Base-by-base conservation (phyloP, 164 flowering plant species). In the Santalum album region DNA sequence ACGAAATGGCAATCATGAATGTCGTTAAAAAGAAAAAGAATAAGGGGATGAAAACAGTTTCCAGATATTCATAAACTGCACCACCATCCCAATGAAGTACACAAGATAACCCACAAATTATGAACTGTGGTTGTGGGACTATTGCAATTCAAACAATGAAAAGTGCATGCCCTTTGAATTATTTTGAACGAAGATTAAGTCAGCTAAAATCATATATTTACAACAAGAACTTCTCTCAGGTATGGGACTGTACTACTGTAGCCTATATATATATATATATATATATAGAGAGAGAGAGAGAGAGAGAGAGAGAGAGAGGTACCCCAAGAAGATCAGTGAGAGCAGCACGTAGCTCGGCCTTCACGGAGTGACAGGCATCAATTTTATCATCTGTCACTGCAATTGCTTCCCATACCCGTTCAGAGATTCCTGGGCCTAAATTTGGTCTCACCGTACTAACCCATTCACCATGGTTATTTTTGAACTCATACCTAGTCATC, bases 381-480 rank as follows among this genome's bases (percentile, higher is more conserved):
- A 80, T 67, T 26, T 78, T 64, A 54, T 84, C 83, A 20, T 67
- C 78, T 19, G 84, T 73, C 62, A 77, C 19, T 25, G 32, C 55
- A 18, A 91, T 40, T n/a, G 98, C 95, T 68, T 81, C 89, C 79
- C 74, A 69, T 20, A 91, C 78, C 44, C 92, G 71, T 68, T 88
- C 86, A 9, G 66, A 63, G 65, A 88, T 69, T 22, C 90, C 92
- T 0, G 96, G 89, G 34, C 95, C 95, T 57, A 91, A 69, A 51
- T 79, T 65, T 51, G 98, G 96, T 48, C 78, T 81, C 20, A 76
- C 80, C 5, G 67, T 50, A 6, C 54, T 68, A 21, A 91, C 78
- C 98, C 98, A 91, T 54, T 88, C 84, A 14, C 76, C 84, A 61
- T 91, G 96, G 67, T 91, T 91, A 46, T 64, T 77, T 75, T 86